Conservation (phyloP, 2,329 filamentous ascomycete species). For the Sporothrix curviconia region DNA sequence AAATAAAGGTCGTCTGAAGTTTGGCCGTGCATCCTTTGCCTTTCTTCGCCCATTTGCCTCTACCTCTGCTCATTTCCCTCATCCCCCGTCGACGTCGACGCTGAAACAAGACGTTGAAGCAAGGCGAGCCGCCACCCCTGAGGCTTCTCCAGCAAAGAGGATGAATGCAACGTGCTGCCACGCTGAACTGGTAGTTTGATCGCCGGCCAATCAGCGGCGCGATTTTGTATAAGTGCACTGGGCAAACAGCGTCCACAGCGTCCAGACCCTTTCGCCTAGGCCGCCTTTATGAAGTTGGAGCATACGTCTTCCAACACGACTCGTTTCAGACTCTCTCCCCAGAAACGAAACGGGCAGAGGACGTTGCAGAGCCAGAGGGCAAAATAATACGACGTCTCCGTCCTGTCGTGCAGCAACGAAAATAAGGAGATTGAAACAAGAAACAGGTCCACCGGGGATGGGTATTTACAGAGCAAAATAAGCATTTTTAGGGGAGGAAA, state of each 20-base stretch:
- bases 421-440: too few species aligned
- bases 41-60: not conserved
- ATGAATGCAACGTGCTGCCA: not conserved
- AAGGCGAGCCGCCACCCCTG: slow-evolving; percentile 10
- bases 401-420: too few species aligned
- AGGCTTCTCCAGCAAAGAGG: too few species aligned
- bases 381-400: too few species aligned
- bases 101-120: slow-evolving; percentile 15
- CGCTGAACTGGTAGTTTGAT: slow-evolving; percentile 4
- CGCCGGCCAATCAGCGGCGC: slow-evolving; percentile 10
- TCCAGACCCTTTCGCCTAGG: not conserved
- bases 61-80: not conserved
- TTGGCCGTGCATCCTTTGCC: not conserved
- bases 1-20: not conserved
- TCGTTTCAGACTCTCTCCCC: not conserved
- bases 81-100: not conserved
- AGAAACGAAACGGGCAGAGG: too few species aligned
- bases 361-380: not conserved
- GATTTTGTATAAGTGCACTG: slow-evolving; percentile 1
- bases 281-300: too few species aligned
- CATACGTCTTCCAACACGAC: slow-evolving; percentile 4
- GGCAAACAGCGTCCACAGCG: not conserved
- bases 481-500: too few species aligned
- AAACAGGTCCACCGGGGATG: too few species aligned
- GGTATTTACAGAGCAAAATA: too few species aligned